Evolutionary conservation across 2,329 filamentous ascomycete genomes (phyloP).

Genomic region (Cladorrhinum sp.): DNA sequence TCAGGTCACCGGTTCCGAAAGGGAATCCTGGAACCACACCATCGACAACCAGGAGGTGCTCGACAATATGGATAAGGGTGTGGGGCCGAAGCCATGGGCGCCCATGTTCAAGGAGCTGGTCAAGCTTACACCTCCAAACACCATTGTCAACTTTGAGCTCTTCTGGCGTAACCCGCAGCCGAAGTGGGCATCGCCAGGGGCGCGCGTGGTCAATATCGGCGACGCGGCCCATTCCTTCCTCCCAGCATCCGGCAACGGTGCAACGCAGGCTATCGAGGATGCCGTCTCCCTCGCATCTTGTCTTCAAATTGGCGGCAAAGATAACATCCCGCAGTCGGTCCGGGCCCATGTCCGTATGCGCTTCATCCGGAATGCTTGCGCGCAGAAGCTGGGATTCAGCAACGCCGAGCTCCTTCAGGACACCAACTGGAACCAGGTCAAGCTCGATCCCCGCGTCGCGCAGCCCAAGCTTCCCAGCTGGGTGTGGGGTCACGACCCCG

Average conservation of each 20-base stretch:
- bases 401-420: conserved; percentile 38
- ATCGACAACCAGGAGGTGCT: conserved; percentile 36
- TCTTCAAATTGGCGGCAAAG: conserved; percentile 34
- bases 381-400: conserved; percentile 39
- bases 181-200: conserved; percentile 36
- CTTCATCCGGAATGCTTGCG: conserved; percentile 38
- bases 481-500: conserved; percentile 39
- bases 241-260: conserved; percentile 41
- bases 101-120: conserved; percentile 36
- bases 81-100: conserved; percentile 33
- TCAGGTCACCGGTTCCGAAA: conserved; percentile 36
- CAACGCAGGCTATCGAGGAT: conserved; percentile 43
- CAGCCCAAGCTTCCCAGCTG: conserved; percentile 37
- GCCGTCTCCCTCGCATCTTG: conserved; percentile 37
- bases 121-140: conserved; percentile 28
- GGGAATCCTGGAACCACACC: conserved; percentile 38
- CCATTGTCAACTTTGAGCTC: conserved; percentile 38
- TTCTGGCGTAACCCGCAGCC: conserved; percentile 41
- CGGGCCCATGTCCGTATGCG: conserved; percentile 36
- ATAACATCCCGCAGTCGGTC: conserved; percentile 28
- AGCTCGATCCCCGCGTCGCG: conserved; percentile 34
- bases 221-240: conserved; percentile 42
- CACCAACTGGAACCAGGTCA: conserved; percentile 37
- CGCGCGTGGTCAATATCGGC: conserved; percentile 37
- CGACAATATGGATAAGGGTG: conserved; percentile 34